Conservation (phyloP, 2,329 filamentous ascomycete species). For the Monosporascus sp. region DNA sequence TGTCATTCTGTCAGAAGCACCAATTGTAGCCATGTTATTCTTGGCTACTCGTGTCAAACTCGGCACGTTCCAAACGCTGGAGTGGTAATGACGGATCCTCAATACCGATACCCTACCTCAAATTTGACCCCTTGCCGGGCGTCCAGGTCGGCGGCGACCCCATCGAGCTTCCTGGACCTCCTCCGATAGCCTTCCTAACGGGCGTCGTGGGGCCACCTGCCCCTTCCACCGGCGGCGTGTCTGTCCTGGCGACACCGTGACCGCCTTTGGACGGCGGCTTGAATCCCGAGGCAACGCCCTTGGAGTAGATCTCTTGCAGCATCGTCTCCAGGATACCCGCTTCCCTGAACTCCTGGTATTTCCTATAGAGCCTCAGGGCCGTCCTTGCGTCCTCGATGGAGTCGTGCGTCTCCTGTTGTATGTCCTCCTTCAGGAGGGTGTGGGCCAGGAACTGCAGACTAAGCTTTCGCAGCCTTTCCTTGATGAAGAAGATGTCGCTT, state of each 20-base stretch:
- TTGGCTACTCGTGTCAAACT: not conserved
- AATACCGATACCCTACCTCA: not conserved
- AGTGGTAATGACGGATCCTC: not conserved
- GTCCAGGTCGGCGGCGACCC: not conserved
- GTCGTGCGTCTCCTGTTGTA: slow-evolving; percentile 89
- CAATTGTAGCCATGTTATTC: not conserved
- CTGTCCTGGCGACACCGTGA: slow-evolving; percentile 14
- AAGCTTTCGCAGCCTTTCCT: slow-evolving; percentile 75
- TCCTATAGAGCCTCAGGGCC: slow-evolving; percentile 80
- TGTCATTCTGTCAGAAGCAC: not conserved
- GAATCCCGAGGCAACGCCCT: slow-evolving; percentile 54
- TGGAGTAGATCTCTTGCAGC: slow-evolving; percentile 79
- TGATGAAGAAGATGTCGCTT: slow-evolving; percentile 83
- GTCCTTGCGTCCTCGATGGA: slow-evolving; percentile 93
- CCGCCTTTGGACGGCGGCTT: slow-evolving; percentile 42
- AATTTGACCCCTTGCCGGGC: not conserved
- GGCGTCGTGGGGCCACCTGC: slow-evolving; percentile 15
- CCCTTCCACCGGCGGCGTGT: slow-evolving; percentile 21
- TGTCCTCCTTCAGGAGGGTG: slow-evolving; percentile 86
- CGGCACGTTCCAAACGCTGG: not conserved
- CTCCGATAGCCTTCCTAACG: slow-evolving; percentile 7
- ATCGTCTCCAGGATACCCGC: slow-evolving; percentile 79
- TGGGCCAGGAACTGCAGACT: slow-evolving; percentile 89
- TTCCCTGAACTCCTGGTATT: slow-evolving; percentile 84
- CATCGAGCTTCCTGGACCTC: not conserved